These are phyloP conservation scores for Fusarium sp. DNA, from an alignment of 2,329 filamentous ascomycete species.

Conservation along the genomic window DNA sequence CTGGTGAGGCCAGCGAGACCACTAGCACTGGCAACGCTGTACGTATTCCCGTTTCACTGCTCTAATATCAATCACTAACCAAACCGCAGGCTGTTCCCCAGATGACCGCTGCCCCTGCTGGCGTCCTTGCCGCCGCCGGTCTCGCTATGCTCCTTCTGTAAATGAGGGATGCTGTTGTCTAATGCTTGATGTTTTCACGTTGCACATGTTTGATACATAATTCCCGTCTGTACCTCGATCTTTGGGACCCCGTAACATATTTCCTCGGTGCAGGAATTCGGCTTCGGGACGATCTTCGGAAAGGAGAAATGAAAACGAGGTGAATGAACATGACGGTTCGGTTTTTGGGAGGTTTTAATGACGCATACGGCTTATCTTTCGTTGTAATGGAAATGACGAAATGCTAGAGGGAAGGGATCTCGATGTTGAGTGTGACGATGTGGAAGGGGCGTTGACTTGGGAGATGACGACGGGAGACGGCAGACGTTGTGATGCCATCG, in stretches of 20 bases:
- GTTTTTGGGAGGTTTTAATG: conserved; percentile 48
- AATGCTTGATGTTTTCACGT: conserved; percentile 46
- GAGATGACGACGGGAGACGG: conserved; percentile 21
- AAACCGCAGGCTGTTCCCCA: conserved; percentile 48
- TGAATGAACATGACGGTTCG: conserved; percentile 46
- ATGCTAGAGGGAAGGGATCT: conserved; percentile 43
- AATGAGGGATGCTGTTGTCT: conserved; percentile 35
- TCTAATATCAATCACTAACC: conserved; percentile 15
- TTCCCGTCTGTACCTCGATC: conserved; percentile 52
- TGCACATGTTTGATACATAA: conserved; percentile 58
- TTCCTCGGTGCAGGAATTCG: conserved; percentile 35
- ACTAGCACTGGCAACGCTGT: conserved; percentile 46
- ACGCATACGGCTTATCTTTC: conserved; percentile 51
- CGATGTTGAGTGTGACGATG: conserved; percentile 29
- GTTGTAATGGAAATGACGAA: conserved; percentile 50
- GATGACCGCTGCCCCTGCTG: conserved; percentile 59
- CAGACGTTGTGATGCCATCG: conserved; percentile 20
- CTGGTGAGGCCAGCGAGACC: conserved; percentile 28
- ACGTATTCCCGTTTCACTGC: conserved; percentile 30
- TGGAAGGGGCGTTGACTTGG: conserved; percentile 23
- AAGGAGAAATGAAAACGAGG: conserved; percentile 43
- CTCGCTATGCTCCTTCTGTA: conserved; percentile 63
- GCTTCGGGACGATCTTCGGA: conserved; percentile 44
- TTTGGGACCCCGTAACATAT: conserved; percentile 44
- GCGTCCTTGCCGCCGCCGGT: conserved; percentile 62